Evolutionary conservation across 2,329 filamentous ascomycete genomes (phyloP).

Genomic region (Dothistroma pini): DNA sequence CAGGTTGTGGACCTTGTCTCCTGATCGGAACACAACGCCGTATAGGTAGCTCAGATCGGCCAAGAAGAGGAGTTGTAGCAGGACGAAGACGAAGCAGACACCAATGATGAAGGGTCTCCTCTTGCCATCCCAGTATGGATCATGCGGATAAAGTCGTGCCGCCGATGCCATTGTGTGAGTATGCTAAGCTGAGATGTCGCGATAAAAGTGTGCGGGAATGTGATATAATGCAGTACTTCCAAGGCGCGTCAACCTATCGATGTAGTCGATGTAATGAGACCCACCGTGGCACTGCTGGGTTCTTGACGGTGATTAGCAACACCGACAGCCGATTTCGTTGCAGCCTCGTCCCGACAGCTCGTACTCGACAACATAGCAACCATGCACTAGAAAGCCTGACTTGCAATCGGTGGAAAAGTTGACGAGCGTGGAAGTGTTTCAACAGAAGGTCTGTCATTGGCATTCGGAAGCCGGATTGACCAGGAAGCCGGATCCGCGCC

Average conservation of each 20-base stretch:
- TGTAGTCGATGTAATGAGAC: neutral
- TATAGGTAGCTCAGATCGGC: conserved; percentile 27
- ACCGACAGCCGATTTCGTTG: neutral
- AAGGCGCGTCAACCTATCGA: neutral
- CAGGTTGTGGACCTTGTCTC: conserved; percentile 22
- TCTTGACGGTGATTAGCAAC: neutral
- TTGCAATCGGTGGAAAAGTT: neutral
- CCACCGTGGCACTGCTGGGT: neutral
- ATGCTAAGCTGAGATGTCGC: neutral
- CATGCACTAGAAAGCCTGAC: neutral
- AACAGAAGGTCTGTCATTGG: neutral
- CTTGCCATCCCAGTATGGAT: conserved; percentile 15
- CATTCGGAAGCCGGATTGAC: neutral
- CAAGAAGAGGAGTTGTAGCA: conserved; percentile 28
- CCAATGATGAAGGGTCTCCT: conserved; percentile 18
- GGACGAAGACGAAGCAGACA: conserved; percentile 6
- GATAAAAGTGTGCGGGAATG: neutral
- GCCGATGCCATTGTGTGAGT: neutral
- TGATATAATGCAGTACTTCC: neutral
- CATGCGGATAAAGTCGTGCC: neutral
- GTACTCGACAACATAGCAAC: neutral
- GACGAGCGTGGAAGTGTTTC: neutral
- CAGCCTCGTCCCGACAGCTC: neutral
- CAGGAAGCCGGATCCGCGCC: neutral
- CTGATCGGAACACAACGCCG: conserved; percentile 25